A percentile compares a stretch with the other conserved stretches of the same genome.
These are phyloP conservation scores for Colletotrichum liriopes DNA, from an alignment of 2,329 filamentous ascomycete genomes.

Conservation along the genomic window DNA sequence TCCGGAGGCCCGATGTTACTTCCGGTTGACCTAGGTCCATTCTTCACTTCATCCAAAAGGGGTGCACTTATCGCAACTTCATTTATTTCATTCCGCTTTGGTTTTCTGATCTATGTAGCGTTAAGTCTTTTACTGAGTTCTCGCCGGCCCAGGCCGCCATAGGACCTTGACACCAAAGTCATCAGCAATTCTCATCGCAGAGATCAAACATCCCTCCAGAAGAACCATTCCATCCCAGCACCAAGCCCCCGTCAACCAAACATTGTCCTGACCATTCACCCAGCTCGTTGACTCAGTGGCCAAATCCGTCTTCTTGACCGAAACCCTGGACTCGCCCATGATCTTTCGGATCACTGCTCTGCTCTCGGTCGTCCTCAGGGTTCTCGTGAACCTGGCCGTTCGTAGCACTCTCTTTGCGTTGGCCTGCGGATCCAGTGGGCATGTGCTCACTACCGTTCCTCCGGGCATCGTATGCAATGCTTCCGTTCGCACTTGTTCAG, in stretches of 20 bases:
- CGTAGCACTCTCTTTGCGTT: slow-evolving; percentile 59
- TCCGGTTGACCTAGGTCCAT: background rate
- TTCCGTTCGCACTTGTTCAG: slow-evolving; percentile 58
- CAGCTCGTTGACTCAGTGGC: slow-evolving; percentile 51
- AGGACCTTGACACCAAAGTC: slow-evolving; percentile 64
- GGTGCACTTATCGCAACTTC: background rate
- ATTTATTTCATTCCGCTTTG: background rate
- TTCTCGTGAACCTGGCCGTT: slow-evolving; percentile 66
- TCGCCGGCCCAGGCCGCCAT: slow-evolving; percentile 45
- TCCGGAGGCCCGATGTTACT: slow-evolving; percentile 4
- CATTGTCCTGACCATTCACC: slow-evolving; percentile 67
- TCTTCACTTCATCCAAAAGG: background rate
- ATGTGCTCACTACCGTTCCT: slow-evolving; percentile 68
- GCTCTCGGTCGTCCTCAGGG: slow-evolving; percentile 65
- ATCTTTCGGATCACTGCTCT: slow-evolving; percentile 63
- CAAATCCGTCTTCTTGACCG: slow-evolving; percentile 4
- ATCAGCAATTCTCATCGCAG: slow-evolving; percentile 69
- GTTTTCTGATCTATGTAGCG: too few relatives aligned
- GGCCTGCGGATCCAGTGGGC: slow-evolving; percentile 57
- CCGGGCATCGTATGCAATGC: slow-evolving; percentile 67
- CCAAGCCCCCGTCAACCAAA: slow-evolving; percentile 73
- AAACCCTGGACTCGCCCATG: slow-evolving; percentile 48
- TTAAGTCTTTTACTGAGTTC: background rate
- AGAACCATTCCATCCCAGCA: slow-evolving; percentile 78
- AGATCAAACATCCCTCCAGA: slow-evolving; percentile 73